Conservation (phyloP, 768 basidiomycete genomes). For the Clitopilus passeckerianus region DNA sequence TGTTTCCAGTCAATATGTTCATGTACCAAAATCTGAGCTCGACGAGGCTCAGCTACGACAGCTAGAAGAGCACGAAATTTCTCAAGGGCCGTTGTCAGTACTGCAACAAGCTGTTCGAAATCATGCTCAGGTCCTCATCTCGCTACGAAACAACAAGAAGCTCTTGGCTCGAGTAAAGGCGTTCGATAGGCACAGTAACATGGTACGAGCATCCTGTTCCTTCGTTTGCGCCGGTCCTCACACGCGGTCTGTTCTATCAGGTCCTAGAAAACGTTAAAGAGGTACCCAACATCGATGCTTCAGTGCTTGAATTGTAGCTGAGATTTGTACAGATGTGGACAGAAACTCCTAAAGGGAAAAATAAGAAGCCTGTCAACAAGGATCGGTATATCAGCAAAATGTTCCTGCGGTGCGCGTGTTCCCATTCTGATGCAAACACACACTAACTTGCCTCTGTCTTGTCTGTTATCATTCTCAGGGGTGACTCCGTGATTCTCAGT, state of each 20-base stretch:
- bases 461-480: conserved; percentile 39
- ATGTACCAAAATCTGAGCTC: conserved; percentile 94
- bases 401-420: conserved; percentile 69
- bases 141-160: conserved; percentile 98
- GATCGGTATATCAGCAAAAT: conserved; percentile 99
- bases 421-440: too few relatives aligned
- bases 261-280: conserved; percentile 98
- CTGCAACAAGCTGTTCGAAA: conserved; percentile 97
- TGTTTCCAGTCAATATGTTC: conserved; percentile 82
- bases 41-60: conserved; percentile 95
- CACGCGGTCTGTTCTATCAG: conserved; percentile 32
- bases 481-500: conserved; percentile 98
- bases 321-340: conserved; percentile 86
- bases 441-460: conserved; percentile 1
- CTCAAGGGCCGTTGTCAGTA: conserved; percentile 94
- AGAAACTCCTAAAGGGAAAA: conserved; percentile 95
- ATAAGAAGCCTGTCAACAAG: conserved; percentile 98
- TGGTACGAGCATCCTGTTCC: conserved; percentile 51
- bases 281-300: conserved; percentile 30
- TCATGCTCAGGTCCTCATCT: conserved; percentile 96
- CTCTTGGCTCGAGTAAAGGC: conserved; percentile 94
- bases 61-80: conserved; percentile 97
- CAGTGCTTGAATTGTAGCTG: neutral
- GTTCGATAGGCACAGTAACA: conserved; percentile 97
- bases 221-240: neutral